Conservation (phyloP, 768 basidiomycete species). For the Panaeolus papilionaceus region DNA sequence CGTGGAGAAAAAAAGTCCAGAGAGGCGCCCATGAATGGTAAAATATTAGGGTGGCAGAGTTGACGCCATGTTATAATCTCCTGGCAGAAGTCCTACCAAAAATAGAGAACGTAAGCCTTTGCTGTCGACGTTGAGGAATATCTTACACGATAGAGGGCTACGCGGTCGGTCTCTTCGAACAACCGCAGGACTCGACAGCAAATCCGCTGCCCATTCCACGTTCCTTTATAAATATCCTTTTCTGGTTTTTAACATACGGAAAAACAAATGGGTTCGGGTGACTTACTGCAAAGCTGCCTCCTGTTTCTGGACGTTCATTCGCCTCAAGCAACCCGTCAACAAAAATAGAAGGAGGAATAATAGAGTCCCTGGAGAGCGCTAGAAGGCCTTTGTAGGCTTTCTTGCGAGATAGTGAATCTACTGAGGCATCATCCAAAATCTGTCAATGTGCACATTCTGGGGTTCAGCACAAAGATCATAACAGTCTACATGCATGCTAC, state of each 20-base stretch:
- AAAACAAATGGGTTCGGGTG: neutral
- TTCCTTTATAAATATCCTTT: conserved; percentile 3
- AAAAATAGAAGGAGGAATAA: conserved; percentile 12
- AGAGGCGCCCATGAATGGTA: conserved; percentile 32
- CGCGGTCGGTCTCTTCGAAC: neutral
- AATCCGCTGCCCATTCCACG: conserved; percentile 1
- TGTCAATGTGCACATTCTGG: neutral
- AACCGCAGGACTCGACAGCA: neutral
- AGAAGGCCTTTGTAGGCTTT: conserved; percentile 15
- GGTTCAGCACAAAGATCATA: neutral
- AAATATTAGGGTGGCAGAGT: conserved; percentile 33
- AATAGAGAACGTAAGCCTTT: neutral
- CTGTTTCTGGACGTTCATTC: neutral
- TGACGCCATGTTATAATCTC: conserved; percentile 33
- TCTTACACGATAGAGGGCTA: conserved; percentile 7
- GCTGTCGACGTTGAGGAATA: neutral
- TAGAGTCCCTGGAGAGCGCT: neutral
- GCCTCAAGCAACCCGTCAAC: neutral
- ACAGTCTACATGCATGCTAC: neutral
- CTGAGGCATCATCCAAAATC: neutral
- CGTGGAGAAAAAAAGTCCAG: conserved; percentile 21
- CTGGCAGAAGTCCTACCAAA: conserved; percentile 26
- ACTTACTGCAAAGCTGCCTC: neutral
- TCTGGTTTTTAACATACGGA: neutral
- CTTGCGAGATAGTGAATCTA: neutral